These are phyloP conservation scores for Leishmania amazonensis DNA, from an alignment of 208 protist genomes.

Conservation along the genomic window DNA sequence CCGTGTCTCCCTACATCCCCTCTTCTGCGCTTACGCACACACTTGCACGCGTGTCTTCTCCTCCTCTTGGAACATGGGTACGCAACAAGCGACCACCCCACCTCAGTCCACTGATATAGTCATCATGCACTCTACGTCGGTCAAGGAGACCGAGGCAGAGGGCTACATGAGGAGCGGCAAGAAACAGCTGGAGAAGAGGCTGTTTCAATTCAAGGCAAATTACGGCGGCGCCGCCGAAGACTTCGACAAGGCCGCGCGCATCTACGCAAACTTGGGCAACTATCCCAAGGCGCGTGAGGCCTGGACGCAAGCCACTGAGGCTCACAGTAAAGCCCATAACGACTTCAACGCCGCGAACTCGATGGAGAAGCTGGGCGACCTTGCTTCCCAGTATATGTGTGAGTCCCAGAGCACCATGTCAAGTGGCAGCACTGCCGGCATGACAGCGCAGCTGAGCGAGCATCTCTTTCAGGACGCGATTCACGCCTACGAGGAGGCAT, in stretches of 20 bases:
- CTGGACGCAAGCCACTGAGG: conserved; percentile 43
- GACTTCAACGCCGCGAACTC: conserved; percentile 48
- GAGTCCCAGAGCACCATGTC: conserved; percentile 19
- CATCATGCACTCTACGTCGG: conserved; percentile 19
- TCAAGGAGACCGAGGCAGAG: conserved; percentile 50
- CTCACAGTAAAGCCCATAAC: conserved; percentile 56
- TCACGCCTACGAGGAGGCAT: conserved; percentile 43
- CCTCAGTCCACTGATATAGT: background rate
- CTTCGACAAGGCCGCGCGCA: conserved; percentile 72
- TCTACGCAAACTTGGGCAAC: conserved; percentile 56
- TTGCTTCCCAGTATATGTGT: conserved; percentile 18
- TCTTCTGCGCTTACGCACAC: background rate
- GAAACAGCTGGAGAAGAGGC: conserved; percentile 54
- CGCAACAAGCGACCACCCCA: background rate
- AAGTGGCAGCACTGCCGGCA: background rate
- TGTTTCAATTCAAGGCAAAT: conserved; percentile 61
- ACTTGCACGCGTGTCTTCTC: background rate
- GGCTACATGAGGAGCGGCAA: conserved; percentile 53
- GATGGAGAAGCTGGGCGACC: conserved; percentile 51
- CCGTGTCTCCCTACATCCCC: background rate
- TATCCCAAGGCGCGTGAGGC: conserved; percentile 43
- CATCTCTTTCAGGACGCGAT: conserved; percentile 28
- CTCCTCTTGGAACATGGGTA: background rate
- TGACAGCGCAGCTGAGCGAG: conserved; percentile 6
- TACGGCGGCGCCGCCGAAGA: conserved; percentile 64